These are phyloP conservation scores for Phytopythium kandeliae DNA, from an alignment of 352 stramenopile species.

Conservation along the genomic window DNA sequence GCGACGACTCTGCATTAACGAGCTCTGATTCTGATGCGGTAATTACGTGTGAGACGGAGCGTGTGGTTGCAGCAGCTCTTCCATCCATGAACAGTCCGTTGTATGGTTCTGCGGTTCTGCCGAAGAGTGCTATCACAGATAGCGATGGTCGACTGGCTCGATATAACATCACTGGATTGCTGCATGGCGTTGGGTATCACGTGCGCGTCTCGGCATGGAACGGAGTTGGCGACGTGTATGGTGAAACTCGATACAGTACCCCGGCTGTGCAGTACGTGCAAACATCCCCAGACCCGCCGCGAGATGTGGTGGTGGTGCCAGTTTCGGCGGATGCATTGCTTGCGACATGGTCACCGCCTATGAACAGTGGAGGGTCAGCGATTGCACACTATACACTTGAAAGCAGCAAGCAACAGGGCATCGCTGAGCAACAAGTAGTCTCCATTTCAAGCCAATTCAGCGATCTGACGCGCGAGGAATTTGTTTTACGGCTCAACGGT, in stretches of 20 bases:
- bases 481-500: slow-evolving; percentile 20
- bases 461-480: slow-evolving; percentile 24
- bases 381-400: slow-evolving; percentile 52
- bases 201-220: slow-evolving; percentile 92
- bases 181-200: slow-evolving; percentile 60
- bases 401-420: slow-evolving; percentile 46
- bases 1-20: slow-evolving; percentile 36
- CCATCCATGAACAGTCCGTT: slow-evolving; percentile 78
- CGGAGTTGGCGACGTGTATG: slow-evolving; percentile 84
- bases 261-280: slow-evolving; percentile 55
- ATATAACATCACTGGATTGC: slow-evolving; percentile 27
- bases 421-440: slow-evolving; percentile 60
- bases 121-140: slow-evolving; percentile 22
- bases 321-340: slow-evolving; percentile 27
- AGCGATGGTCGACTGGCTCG: slow-evolving; percentile 10
- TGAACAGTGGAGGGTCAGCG: slow-evolving; percentile 40
- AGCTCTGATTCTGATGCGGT: slow-evolving; percentile 28
- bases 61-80: slow-evolving; percentile 29
- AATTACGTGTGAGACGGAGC: slow-evolving; percentile 27
- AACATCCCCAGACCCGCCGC: slow-evolving; percentile 26
- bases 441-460: slow-evolving; percentile 28
- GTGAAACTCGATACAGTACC: slow-evolving; percentile 69
- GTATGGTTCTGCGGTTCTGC: slow-evolving; percentile 52
- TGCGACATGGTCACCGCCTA: slow-evolving; percentile 44
- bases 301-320: slow-evolving; percentile 39